A percentile compares a stretch with the other conserved stretches of the same genome.
phyloP scores from a whole-genome alignment of 2,329 filamentous ascomycete genomes.

The Chrysoporthe austroafricana region DNA sequence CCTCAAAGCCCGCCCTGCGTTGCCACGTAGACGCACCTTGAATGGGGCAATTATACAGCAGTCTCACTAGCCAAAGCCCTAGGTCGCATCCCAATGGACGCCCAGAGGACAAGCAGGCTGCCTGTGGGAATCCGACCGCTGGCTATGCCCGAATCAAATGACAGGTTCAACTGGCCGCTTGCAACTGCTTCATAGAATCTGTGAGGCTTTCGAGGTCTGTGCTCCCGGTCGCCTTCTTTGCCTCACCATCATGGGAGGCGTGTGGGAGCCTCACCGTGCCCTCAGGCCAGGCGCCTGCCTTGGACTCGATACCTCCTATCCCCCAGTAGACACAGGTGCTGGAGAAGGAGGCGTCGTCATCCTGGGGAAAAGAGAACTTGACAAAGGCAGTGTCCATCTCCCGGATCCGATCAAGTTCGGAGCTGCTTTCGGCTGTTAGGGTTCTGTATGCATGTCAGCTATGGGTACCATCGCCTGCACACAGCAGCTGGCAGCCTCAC shows the following conservation, averaged over 20 bases:
- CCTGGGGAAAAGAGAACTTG: conserved; percentile 43
- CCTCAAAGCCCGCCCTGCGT: neutral
- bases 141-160: neutral
- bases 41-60: neutral
- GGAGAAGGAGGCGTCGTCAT: conserved; percentile 45
- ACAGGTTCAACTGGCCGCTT: neutral
- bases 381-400: conserved; percentile 39
- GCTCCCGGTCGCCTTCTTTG: neutral
- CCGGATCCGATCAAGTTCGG: conserved; percentile 39
- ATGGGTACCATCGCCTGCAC: neutral
- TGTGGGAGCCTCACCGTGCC: neutral
- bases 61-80: neutral
- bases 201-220: neutral
- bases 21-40: neutral
- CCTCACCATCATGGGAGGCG: too few species aligned
- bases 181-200: neutral
- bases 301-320: neutral
- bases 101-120: neutral
- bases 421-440: conserved; percentile 19
- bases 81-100: neutral
- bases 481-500: conserved; percentile 39
- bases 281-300: too few species aligned
- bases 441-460: neutral
- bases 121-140: neutral
- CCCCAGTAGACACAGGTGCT: conserved; percentile 48